Evolutionary conservation across 192 early-diverging fungal species (phyloP).

Genomic region (Coemansia javaensis): DNA sequence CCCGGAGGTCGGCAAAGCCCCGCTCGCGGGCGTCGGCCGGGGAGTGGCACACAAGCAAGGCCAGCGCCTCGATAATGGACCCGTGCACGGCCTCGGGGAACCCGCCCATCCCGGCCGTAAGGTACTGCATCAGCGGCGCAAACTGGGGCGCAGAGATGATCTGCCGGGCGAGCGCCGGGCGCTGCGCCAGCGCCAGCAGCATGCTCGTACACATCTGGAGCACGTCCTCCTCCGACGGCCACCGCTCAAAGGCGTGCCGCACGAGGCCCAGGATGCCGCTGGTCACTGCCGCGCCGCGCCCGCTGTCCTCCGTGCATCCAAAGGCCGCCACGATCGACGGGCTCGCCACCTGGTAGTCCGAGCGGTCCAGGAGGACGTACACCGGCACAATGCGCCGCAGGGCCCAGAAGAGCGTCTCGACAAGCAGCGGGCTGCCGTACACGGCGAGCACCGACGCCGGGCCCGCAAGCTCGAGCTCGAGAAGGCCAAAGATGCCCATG

Average conservation of each 20-base stretch:
- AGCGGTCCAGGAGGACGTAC: slow-evolving; percentile 29
- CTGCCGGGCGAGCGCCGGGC: slow-evolving; percentile 25
- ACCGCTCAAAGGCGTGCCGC: slow-evolving; percentile 31
- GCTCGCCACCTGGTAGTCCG: slow-evolving; percentile 30
- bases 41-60: slow-evolving; percentile 32
- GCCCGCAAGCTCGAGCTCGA: slow-evolving; percentile 37
- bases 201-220: slow-evolving; percentile 41
- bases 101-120: slow-evolving; percentile 25
- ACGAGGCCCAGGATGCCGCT: slow-evolving; percentile 26
- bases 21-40: slow-evolving; percentile 19
- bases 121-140: slow-evolving; percentile 23
- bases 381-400: slow-evolving; percentile 41
- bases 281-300: slow-evolving; percentile 19
- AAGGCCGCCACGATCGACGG: slow-evolving; percentile 24
- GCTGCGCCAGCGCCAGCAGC: slow-evolving; percentile 31
- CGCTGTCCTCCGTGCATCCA: slow-evolving; percentile 20
- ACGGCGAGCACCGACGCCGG: slow-evolving; percentile 15
- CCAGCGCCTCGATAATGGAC: slow-evolving; percentile 39
- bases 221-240: slow-evolving; percentile 42
- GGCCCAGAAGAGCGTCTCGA: slow-evolving; percentile 45
- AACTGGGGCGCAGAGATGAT: slow-evolving; percentile 28
- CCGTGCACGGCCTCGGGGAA: slow-evolving; percentile 46
- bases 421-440: slow-evolving; percentile 37
- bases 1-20: slow-evolving; percentile 28
- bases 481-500: slow-evolving; percentile 26